A percentile compares a stretch with the other conserved stretches of the same genome.
phyloP scores from a whole-genome alignment of 2,329 filamentous ascomycete species.

The Akanthomyces lecanii region DNA sequence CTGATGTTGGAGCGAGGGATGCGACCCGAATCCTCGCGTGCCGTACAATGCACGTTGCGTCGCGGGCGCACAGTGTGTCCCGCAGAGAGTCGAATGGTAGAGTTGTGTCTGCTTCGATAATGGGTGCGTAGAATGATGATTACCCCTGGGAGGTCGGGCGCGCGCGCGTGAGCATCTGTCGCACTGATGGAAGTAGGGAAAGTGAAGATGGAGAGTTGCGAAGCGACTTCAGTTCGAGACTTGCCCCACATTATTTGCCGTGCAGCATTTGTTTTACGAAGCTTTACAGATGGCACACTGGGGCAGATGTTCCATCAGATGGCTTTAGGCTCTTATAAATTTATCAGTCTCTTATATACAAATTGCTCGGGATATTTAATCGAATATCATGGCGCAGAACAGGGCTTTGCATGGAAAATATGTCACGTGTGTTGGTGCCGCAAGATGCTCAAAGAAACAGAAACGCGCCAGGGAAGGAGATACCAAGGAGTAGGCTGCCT shows the following conservation, averaged over 20 bases:
- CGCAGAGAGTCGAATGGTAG: not conserved
- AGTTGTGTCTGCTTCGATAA: not conserved
- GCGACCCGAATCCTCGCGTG: not conserved
- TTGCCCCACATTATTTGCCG: not conserved
- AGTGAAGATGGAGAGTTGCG: not conserved
- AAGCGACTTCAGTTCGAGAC: not conserved
- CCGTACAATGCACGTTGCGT: not conserved
- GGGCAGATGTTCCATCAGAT: not conserved
- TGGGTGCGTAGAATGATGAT: not conserved
- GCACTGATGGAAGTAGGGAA: constrained; percentile 2
- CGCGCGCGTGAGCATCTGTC: not conserved
- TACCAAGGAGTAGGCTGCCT: too few relatives aligned
- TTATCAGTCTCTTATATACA: too few relatives aligned
- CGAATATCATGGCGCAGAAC: too few relatives aligned
- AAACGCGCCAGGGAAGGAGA: too few relatives aligned
- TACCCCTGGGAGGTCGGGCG: too few relatives aligned
- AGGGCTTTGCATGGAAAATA: too few relatives aligned
- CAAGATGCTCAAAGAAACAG: too few relatives aligned
- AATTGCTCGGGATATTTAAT: too few relatives aligned
- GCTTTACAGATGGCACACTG: not conserved
- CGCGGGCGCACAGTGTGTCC: not conserved
- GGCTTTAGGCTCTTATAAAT: too few relatives aligned
- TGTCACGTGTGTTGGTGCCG: too few relatives aligned
- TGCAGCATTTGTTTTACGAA: not conserved
- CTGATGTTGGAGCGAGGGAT: not conserved